These are phyloP conservation scores for Sherardia arvensis DNA, from an alignment of 257 asterid species.

Conservation along the genomic window DNA sequence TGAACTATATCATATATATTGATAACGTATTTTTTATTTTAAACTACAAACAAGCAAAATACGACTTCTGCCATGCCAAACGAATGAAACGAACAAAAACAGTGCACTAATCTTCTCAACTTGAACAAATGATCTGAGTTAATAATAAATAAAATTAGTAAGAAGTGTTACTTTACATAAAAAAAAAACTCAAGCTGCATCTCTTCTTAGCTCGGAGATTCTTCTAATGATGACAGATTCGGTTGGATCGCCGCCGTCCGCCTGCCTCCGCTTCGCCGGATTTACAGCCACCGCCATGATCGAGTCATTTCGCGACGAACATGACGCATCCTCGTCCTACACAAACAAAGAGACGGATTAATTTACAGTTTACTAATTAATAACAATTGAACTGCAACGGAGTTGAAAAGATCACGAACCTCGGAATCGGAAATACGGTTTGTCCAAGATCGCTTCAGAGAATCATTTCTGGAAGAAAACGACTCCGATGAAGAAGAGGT, in stretches of 20 bases:
- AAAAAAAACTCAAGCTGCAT: neutral
- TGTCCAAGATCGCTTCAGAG: constrained; percentile 9
- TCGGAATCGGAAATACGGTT: constrained; percentile 14
- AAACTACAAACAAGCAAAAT: too few relatives aligned
- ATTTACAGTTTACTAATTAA: neutral
- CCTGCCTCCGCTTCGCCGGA: constrained; percentile 1
- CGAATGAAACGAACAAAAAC: neutral
- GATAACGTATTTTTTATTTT: too few relatives aligned
- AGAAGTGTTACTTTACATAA: neutral
- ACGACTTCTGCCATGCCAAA: too few relatives aligned
- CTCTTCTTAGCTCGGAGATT: constrained; percentile 10
- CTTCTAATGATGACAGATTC: constrained; percentile 8
- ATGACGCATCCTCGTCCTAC: constrained; percentile 17
- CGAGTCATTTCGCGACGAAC: constrained; percentile 9
- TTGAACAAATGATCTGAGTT: neutral
- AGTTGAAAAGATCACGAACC: constrained; percentile 1
- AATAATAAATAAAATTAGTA: neutral
- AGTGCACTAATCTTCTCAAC: neutral
- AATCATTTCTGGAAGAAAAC: constrained; percentile 9
- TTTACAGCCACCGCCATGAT: neutral
- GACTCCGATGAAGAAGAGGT: constrained; percentile 12
- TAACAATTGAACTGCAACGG: neutral
- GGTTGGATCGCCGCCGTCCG: neutral
- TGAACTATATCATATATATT: too few relatives aligned
- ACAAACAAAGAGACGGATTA: neutral